These are phyloP conservation scores for Jacaranda copaia DNA, from an alignment of 257 asterid genomes.

Conservation along the genomic window DNA sequence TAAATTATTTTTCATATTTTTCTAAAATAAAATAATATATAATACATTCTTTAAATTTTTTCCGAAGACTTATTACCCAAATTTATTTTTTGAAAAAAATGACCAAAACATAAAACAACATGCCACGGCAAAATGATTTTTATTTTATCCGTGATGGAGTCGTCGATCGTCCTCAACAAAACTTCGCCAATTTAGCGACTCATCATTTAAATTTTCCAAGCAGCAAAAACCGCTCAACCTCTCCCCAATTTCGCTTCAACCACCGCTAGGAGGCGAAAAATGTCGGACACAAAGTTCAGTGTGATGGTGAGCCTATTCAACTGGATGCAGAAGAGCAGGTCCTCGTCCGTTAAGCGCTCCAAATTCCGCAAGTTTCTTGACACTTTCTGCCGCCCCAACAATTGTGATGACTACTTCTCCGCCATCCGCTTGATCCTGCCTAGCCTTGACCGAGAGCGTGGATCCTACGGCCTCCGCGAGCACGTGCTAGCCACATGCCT, in stretches of 20 bases:
- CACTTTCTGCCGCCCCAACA: slow-evolving; percentile 72
- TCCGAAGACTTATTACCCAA: too few relatives aligned
- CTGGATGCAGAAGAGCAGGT: slow-evolving; percentile 88
- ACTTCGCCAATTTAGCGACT: slow-evolving; percentile 26
- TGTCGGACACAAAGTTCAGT: slow-evolving; percentile 74
- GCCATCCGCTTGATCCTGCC: slow-evolving; percentile 89
- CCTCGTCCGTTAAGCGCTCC: slow-evolving; percentile 69
- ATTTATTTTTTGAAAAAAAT: too few relatives aligned
- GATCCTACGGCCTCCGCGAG: slow-evolving; percentile 89
- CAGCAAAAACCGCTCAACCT: neutral
- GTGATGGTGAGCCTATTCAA: slow-evolving; percentile 84
- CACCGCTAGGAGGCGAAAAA: slow-evolving; percentile 24
- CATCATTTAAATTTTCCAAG: slow-evolving; percentile 32
- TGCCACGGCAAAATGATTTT: too few relatives aligned
- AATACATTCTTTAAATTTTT: too few relatives aligned
- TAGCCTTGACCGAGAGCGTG: slow-evolving; percentile 88
- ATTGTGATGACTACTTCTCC: slow-evolving; percentile 74
- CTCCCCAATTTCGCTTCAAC: slow-evolving; percentile 23
- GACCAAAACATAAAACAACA: too few relatives aligned
- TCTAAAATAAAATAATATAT: too few relatives aligned
- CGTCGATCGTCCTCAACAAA: slow-evolving; percentile 11
- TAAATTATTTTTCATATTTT: too few relatives aligned
- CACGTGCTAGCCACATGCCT: slow-evolving; percentile 92
- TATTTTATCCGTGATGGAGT: too few relatives aligned
- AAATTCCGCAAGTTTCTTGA: slow-evolving; percentile 93